Evolutionary conservation across 1,284 basidiomycete genomes (phyloP).

Genomic region (Hypsizygus ulmarius): DNA sequence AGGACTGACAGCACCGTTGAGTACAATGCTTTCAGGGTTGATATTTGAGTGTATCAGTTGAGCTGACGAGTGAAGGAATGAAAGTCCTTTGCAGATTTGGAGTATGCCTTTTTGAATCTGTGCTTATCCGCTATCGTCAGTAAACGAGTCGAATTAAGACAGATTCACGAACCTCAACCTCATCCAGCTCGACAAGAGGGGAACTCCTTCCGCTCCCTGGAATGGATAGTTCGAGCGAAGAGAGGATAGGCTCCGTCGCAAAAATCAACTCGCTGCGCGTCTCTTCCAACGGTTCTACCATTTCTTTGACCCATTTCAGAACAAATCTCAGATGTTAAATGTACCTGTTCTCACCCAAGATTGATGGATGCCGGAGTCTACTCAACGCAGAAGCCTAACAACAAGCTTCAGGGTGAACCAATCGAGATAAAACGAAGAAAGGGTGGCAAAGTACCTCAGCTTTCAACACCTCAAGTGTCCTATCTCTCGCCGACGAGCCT

Average conservation of each 20-base stretch:
- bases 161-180: conserved; percentile 72
- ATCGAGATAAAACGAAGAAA: conserved; percentile 8
- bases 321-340: background rate
- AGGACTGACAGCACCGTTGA: conserved; percentile 80
- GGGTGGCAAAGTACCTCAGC: conserved; percentile 63
- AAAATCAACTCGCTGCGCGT: conserved; percentile 86
- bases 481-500: conserved; percentile 61
- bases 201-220: conserved; percentile 55
- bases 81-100: conserved; percentile 90
- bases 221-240: conserved; percentile 75
- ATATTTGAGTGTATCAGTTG: conserved; percentile 92
- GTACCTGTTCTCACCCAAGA: conserved; percentile 61
- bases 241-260: conserved; percentile 87
- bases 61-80: conserved; percentile 90
- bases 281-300: conserved; percentile 98
- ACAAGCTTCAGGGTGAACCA: conserved; percentile 6
- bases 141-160: background rate
- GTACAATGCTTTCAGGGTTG: conserved; percentile 79
- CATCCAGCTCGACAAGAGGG: conserved; percentile 73
- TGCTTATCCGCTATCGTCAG: conserved; percentile 6
- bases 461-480: conserved; percentile 79
- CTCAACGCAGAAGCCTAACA: conserved; percentile 81
- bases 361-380: conserved; percentile 88
- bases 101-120: conserved; percentile 97
- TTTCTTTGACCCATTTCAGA: conserved; percentile 51